Evolutionary conservation across 139 green algal species (phyloP), one percentile per base, ranked within the genome.

Genomic region (Pleodorina starrii): DNA sequence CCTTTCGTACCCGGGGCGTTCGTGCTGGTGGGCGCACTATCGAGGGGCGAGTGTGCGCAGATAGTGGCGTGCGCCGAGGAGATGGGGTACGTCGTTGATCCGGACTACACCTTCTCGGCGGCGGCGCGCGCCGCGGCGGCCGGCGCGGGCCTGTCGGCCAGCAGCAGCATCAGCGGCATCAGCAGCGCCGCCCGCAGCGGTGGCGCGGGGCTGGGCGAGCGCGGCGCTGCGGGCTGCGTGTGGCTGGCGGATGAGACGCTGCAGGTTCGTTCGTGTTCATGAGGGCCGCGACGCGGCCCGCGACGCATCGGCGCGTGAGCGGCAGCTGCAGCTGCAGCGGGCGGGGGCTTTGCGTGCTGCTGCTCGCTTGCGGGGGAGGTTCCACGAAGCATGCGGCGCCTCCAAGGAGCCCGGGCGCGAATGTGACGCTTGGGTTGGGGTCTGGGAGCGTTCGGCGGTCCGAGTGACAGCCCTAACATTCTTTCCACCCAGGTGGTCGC

Each of bases 231-330:
- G 50, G 90, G 93, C 12, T 93, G 85, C 60, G 93, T 95, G 81
- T 94, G 91, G 93, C 88, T 95, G 72, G 93, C 85, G 23, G 93
- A 94, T 84, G 81, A 80, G 21, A 79, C 72, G 16, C 50, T 95
- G 48, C 57, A 93, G 84, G 84, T 88, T 66, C 54, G 54, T 66
- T 66, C n/a, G n/a, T n/a, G n/a, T n/a, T n/a, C n/a, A n/a, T n/a
- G n/a, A n/a, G n/a, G n/a, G n/a, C n/a, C n/a, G n/a, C n/a, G n/a
- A n/a, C n/a, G n/a, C n/a, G n/a, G n/a, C n/a, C n/a, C n/a, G n/a
- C n/a, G n/a, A n/a, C n/a, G n/a, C n/a, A n/a, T n/a, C n/a, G n/a
- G n/a, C n/a, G n/a, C n/a, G n/a, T n/a, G n/a, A n/a, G n/a, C n/a
- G n/a, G n/a, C n/a, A n/a, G n/a, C n/a, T n/a, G n/a, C n/a, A n/a